phyloP scores from a whole-genome alignment of 139 green algal species.

The Micractinium conductrix region DNA sequence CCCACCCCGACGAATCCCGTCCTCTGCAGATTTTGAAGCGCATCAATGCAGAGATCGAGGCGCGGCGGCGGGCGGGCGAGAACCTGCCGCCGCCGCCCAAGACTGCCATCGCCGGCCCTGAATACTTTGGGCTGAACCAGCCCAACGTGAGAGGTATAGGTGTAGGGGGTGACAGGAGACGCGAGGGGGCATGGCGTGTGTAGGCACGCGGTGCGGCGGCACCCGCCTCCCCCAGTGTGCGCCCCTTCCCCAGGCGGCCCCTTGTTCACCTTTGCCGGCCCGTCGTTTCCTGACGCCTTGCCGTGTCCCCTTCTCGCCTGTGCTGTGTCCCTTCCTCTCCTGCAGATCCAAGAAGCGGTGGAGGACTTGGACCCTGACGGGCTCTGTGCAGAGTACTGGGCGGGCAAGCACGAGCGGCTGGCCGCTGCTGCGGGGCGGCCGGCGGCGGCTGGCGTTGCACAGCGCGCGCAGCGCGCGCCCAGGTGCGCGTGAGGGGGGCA shows the following conservation, averaged over 20 bases:
- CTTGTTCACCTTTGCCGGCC: too few species aligned
- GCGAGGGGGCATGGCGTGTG: neutral
- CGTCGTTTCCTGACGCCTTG: too few species aligned
- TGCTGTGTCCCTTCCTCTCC: neutral
- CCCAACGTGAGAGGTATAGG: slow-evolving; percentile 47
- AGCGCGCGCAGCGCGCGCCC: slow-evolving; percentile 6
- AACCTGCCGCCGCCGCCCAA: slow-evolving; percentile 87
- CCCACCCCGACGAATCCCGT: neutral
- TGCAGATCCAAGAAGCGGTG: slow-evolving; percentile 73
- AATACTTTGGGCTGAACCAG: slow-evolving; percentile 96
- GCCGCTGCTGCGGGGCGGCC: slow-evolving; percentile 48
- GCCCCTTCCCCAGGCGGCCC: too few species aligned
- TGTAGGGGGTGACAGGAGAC: neutral
- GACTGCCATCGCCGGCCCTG: slow-evolving; percentile 93
- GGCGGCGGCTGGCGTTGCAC: neutral
- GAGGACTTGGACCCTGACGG: slow-evolving; percentile 83
- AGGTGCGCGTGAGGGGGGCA: neutral
- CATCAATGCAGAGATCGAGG: slow-evolving; percentile 89
- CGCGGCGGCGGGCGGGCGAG: slow-evolving; percentile 74
- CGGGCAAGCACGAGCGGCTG: slow-evolving; percentile 63
- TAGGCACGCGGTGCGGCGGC: too few species aligned
- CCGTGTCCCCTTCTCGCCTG: too few species aligned
- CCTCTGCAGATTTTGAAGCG: slow-evolving; percentile 78
- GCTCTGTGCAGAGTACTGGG: slow-evolving; percentile 80
- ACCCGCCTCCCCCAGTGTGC: too few species aligned